These are phyloP conservation scores for Cicer bijugum DNA, from an alignment of 306 rosid genomes.

Conservation along the genomic window DNA sequence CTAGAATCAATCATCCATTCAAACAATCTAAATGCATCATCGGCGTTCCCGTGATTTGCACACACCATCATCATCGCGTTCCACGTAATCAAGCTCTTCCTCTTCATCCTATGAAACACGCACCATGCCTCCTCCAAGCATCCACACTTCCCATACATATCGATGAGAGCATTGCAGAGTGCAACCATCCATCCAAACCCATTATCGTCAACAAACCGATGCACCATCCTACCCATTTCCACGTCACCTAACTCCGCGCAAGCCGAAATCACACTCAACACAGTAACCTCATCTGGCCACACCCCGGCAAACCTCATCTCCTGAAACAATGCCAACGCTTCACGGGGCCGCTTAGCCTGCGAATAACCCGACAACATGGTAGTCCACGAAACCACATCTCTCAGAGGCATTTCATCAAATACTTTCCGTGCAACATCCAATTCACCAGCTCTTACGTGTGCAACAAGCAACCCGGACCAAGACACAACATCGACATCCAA, in stretches of 20 bases:
- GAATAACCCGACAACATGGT: slow-evolving; percentile 62
- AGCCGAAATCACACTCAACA: slow-evolving; percentile 66
- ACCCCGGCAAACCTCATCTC: slow-evolving; percentile 56
- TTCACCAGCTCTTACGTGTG: slow-evolving; percentile 57
- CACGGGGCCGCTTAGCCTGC: slow-evolving; percentile 47
- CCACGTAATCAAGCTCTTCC: slow-evolving; percentile 66
- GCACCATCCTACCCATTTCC: slow-evolving; percentile 56
- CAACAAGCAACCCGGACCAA: slow-evolving; percentile 67
- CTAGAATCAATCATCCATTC: slow-evolving; percentile 50
- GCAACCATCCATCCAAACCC: slow-evolving; percentile 67
- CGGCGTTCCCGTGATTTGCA: slow-evolving; percentile 59
- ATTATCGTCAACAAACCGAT: slow-evolving; percentile 51
- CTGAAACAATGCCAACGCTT: slow-evolving; percentile 60
- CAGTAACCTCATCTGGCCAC: slow-evolving; percentile 61
- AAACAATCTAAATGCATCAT: slow-evolving; percentile 54
- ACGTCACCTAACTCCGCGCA: slow-evolving; percentile 56
- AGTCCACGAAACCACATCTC: slow-evolving; percentile 69
- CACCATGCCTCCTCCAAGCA: slow-evolving; percentile 60
- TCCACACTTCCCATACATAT: slow-evolving; percentile 70
- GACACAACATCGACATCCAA: slow-evolving; percentile 63
- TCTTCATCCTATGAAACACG: slow-evolving; percentile 51
- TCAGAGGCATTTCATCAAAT: slow-evolving; percentile 70
- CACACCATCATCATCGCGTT: slow-evolving; percentile 61
- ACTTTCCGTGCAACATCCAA: slow-evolving; percentile 51
- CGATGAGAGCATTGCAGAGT: slow-evolving; percentile 61